phyloP scores from a whole-genome alignment of 257 asterid genomes.

The Linaria vulgaris region DNA sequence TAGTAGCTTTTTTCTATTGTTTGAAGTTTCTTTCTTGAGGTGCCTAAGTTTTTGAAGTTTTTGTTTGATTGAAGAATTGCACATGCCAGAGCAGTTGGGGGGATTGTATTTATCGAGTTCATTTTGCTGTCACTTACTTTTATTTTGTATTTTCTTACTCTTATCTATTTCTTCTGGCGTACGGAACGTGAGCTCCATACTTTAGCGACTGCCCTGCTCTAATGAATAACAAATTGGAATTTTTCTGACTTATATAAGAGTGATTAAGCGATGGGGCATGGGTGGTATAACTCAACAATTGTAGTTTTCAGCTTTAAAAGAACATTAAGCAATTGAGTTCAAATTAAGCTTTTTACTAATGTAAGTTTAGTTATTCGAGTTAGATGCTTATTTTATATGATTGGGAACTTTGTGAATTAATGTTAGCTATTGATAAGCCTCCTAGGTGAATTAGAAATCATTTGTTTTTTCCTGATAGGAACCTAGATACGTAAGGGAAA shows the following conservation, averaged over 20 bases:
- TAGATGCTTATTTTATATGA: not conserved
- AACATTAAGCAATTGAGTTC: constrained; percentile 19
- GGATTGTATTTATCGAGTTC: not conserved
- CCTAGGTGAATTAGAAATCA: not conserved
- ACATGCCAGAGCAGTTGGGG: not conserved
- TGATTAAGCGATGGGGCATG: not conserved
- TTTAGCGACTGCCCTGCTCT: not conserved
- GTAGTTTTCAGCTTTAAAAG: constrained; percentile 10
- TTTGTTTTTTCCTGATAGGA: not conserved
- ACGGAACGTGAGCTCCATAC: not conserved
- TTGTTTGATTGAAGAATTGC: constrained; percentile 9
- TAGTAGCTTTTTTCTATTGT: not conserved
- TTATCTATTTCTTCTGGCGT: not conserved
- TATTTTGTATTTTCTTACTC: not conserved
- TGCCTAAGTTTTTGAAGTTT: not conserved
- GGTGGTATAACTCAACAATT: not conserved
- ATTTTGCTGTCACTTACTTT: not conserved
- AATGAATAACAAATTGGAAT: constrained; percentile 9
- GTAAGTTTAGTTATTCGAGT: not conserved
- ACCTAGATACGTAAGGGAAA: not conserved
- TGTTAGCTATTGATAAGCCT: not conserved
- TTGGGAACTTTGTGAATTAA: not conserved
- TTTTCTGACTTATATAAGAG: not conserved
- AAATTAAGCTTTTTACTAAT: not conserved
- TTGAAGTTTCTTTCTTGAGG: not conserved